A percentile compares a stretch with the other conserved stretches of the same genome.
phyloP scores from a whole-genome alignment of 495 filamentous ascomycete species.

The Neurospora sp. region DNA sequence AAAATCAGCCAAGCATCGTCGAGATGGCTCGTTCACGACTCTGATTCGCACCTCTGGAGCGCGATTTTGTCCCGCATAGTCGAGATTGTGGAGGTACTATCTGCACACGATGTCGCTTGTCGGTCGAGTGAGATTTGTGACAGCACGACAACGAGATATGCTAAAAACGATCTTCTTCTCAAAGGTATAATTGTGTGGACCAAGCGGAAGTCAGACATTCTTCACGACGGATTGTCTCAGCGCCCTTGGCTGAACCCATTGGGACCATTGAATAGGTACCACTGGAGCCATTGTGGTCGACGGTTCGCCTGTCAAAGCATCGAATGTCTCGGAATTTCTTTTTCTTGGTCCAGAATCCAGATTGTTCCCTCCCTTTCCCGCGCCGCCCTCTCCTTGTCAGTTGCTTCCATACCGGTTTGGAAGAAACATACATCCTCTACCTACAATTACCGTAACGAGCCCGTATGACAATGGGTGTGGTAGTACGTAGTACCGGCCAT shows the following conservation, averaged over 20 bases:
- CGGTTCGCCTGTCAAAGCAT: not conserved
- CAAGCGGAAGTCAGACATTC: not conserved
- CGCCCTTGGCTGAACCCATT: not conserved
- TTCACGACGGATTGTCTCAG: not conserved
- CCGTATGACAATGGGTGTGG: not conserved
- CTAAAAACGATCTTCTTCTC: not conserved
- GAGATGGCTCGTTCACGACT: slow-evolving; percentile 9
- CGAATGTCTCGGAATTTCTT: not conserved
- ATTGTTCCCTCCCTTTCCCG: not conserved
- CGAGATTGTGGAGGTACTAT: not conserved
- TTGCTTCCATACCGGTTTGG: not conserved
- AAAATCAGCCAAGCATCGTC: slow-evolving; percentile 10
- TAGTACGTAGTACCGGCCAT: not conserved
- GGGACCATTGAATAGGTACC: not conserved
- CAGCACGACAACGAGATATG: not conserved
- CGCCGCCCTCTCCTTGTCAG: not conserved
- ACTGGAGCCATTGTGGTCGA: not conserved
- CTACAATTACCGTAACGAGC: not conserved
- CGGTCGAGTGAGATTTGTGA: not conserved
- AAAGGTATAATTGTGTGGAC: not conserved
- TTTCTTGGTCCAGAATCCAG: not conserved
- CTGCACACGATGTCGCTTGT: not conserved
- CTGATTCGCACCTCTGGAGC: slow-evolving; percentile 12
- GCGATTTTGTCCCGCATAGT: not conserved
- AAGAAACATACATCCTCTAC: not conserved